Evolutionary conservation across 1,284 basidiomycete species (phyloP).

Genomic region (Coriolopsis trogii): DNA sequence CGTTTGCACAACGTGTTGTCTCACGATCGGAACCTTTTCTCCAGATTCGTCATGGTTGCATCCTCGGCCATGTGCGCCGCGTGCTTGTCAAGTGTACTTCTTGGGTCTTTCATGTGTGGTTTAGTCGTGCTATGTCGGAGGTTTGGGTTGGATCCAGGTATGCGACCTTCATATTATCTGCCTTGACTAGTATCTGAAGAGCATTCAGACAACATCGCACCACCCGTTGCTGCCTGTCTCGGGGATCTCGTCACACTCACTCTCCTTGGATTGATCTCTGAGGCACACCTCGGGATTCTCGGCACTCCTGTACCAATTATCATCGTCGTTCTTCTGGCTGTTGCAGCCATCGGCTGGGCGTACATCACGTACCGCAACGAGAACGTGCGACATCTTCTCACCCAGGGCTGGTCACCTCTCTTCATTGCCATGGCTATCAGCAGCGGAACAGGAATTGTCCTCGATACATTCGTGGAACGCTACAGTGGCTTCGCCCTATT

Average conservation of each 20-base stretch:
- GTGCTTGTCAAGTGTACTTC: slow-evolving; percentile 75
- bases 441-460: slow-evolving; percentile 87
- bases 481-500: slow-evolving; percentile 91
- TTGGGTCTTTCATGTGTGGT: slow-evolving; percentile 93
- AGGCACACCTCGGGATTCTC: slow-evolving; percentile 65
- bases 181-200: slow-evolving; percentile 2
- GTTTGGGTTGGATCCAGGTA: slow-evolving; percentile 84
- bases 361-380: slow-evolving; percentile 66
- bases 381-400: slow-evolving; percentile 71
- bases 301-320: slow-evolving; percentile 68
- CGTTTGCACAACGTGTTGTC: neutral
- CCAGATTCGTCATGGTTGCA: slow-evolving; percentile 82
- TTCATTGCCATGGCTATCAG: slow-evolving; percentile 94
- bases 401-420: slow-evolving; percentile 88
- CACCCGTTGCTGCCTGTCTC: slow-evolving; percentile 89
- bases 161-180: slow-evolving; percentile 21
- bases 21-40: neutral
- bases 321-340: slow-evolving; percentile 55
- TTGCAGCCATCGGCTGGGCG: slow-evolving; percentile 58
- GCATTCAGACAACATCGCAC: slow-evolving; percentile 87
- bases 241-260: slow-evolving; percentile 92
- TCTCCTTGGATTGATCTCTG: slow-evolving; percentile 69
- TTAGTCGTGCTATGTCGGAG: slow-evolving; percentile 82
- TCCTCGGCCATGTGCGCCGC: slow-evolving; percentile 90
- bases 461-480: slow-evolving; percentile 86